Conservation (phyloP, 1,139 yeast species). For the Kodamaea anthophila region DNA sequence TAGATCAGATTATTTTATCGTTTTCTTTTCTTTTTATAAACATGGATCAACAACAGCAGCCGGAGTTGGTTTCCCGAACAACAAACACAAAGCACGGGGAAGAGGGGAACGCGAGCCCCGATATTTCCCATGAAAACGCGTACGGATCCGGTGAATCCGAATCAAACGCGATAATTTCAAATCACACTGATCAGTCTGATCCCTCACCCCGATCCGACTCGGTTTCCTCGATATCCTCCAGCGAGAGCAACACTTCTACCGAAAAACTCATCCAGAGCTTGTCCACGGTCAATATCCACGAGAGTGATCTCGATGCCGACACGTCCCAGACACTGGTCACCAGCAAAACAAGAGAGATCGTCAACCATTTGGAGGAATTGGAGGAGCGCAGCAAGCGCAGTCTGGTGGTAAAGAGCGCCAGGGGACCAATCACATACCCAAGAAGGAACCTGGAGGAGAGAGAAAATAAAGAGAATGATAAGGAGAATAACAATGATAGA, state of each 20-base stretch:
- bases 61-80: too few relatives aligned
- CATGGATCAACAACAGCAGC: too few relatives aligned
- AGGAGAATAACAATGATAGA: constrained; percentile 2
- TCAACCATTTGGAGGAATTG: constrained; percentile 5
- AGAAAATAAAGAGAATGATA: neutral
- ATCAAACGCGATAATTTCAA: neutral
- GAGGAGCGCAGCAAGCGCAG: constrained; percentile 3
- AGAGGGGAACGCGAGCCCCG: too few relatives aligned
- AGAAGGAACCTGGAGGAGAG: too few relatives aligned
- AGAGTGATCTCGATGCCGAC: constrained; percentile 1
- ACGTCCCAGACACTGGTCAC: constrained; percentile 1
- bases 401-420: constrained; percentile 1
- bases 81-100: too few relatives aligned
- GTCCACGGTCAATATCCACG: constrained; percentile 5
- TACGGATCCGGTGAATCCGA: neutral
- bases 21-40: too few relatives aligned
- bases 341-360: constrained; percentile 5
- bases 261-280: constrained; percentile 26
- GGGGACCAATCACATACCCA: neutral
- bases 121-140: neutral
- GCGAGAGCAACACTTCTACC: constrained; percentile 25
- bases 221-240: constrained; percentile 24
- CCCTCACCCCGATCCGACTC: constrained; percentile 11
- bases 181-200: too few relatives aligned
- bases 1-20: too few relatives aligned